A percentile compares a stretch with the other conserved stretches of the same genome.
These are phyloP conservation scores for Penicillium sp. DNA, from an alignment of 2,329 filamentous ascomycete species.

Conservation along the genomic window DNA sequence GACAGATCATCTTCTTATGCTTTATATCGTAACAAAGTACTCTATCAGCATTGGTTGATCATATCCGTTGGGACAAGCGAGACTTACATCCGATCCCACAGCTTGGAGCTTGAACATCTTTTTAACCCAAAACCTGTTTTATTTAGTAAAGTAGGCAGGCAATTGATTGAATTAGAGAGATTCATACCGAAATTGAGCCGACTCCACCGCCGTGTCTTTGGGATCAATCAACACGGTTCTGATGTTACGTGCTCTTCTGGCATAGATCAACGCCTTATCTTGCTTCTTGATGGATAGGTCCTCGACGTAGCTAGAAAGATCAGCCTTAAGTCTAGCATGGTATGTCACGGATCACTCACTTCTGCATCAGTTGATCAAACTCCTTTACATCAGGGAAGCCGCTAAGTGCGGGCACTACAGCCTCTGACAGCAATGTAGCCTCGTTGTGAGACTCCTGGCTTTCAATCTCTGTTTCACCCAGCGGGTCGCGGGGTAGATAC, in stretches of 20 bases:
- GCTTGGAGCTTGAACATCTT: conserved; percentile 53
- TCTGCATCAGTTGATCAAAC: conserved; percentile 49
- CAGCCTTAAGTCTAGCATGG: neutral
- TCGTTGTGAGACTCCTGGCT: conserved; percentile 48
- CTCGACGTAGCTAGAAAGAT: conserved; percentile 46
- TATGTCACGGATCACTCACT: conserved; percentile 30
- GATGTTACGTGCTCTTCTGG: conserved; percentile 50
- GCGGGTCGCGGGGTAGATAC: conserved; percentile 38
- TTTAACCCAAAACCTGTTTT: conserved; percentile 52
- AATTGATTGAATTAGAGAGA: neutral
- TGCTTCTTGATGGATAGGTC: conserved; percentile 53
- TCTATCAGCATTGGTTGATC: neutral
- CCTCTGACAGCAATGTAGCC: conserved; percentile 46
- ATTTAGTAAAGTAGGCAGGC: neutral
- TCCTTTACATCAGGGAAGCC: conserved; percentile 49
- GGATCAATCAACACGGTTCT: conserved; percentile 49
- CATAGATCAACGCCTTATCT: conserved; percentile 53
- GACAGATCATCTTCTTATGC: conserved; percentile 48
- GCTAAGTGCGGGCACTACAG: conserved; percentile 43
- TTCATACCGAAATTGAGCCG: conserved; percentile 51
- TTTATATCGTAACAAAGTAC: conserved; percentile 12
- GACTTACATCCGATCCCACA: conserved; percentile 43
- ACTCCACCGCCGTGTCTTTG: conserved; percentile 52
- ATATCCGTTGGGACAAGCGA: neutral
- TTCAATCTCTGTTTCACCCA: conserved; percentile 43